Percentiles rank a stretch among this genome's conserved stretches.
These are phyloP conservation scores for Puccinia hordei DNA, from an alignment of 1,284 basidiomycete species.

Conservation along the genomic window DNA sequence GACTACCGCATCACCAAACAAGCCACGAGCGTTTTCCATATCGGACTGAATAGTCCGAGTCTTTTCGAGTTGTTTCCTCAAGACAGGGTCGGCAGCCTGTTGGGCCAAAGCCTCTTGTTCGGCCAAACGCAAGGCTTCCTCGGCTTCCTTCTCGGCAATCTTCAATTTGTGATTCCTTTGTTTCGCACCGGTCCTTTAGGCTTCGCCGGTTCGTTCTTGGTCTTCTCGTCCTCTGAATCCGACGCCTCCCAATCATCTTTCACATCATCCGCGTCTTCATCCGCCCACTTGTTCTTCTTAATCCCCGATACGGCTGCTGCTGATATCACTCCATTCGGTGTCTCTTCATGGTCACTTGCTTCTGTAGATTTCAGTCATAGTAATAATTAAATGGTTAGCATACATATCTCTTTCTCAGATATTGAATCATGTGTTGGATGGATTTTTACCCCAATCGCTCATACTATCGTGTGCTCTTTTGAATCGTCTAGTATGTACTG, in stretches of 20 bases:
- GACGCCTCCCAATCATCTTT: conserved; percentile 50
- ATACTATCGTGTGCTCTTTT: too few relatives aligned
- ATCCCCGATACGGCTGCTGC: conserved; percentile 20
- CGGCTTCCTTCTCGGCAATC: conserved; percentile 48
- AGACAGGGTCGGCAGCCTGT: conserved; percentile 30
- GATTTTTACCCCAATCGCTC: too few relatives aligned
- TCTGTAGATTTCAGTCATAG: background rate
- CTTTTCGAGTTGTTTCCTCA: conserved; percentile 39
- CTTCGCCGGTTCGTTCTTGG: conserved; percentile 16
- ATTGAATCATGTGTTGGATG: too few relatives aligned
- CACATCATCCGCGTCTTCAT: conserved; percentile 49
- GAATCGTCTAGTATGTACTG: too few relatives aligned
- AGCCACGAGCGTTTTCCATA: conserved; percentile 46
- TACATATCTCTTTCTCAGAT: background rate
- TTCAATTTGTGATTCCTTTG: conserved; percentile 50
- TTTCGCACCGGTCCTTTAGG: conserved; percentile 41
- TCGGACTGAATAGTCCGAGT: conserved; percentile 34
- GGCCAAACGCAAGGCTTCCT: conserved; percentile 41
- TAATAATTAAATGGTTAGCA: background rate
- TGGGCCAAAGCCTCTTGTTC: conserved; percentile 23
- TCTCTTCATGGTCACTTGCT: conserved; percentile 35
- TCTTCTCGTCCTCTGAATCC: conserved; percentile 6
- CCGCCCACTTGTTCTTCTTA: conserved; percentile 47
- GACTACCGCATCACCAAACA: conserved; percentile 48
- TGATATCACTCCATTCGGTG: background rate